Evolutionary conservation across 164 flowering plant genomes (phyloP).

Genomic region (Santalum album): DNA sequence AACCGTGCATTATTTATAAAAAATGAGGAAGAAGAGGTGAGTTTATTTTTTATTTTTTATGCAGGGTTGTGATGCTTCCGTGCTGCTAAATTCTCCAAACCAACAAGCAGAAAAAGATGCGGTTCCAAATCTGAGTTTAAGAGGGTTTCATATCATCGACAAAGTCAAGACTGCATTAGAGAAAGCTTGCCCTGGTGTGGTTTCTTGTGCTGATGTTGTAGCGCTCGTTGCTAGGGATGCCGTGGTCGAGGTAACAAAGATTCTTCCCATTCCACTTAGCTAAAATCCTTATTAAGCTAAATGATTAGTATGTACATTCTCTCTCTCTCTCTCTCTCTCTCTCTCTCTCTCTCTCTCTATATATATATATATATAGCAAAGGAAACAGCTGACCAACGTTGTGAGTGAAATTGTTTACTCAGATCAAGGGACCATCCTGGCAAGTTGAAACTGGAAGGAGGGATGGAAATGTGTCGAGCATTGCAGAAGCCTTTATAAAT

Average conservation of each 20-base stretch:
- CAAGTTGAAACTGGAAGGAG: constrained; percentile 53
- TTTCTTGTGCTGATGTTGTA: neutral
- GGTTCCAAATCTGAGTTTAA: neutral
- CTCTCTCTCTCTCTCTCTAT: no score
- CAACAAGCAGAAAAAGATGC: neutral
- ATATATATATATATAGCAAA: neutral
- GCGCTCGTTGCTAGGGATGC: constrained; percentile 8
- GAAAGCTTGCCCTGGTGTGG: constrained; percentile 8
- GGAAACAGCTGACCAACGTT: no score
- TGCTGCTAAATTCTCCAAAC: constrained; percentile 1
- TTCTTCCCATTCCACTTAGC: no score
- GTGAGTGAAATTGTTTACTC: neutral
- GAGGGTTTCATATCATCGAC: constrained; percentile 1
- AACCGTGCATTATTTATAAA: neutral
- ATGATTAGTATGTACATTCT: no score
- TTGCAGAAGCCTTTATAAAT: constrained; percentile 28
- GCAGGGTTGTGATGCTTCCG: constrained; percentile 4
- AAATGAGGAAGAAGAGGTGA: no score
- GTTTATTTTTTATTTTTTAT: neutral
- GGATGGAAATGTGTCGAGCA: constrained; percentile 48
- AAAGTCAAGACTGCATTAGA: neutral
- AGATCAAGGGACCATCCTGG: constrained; percentile 38
- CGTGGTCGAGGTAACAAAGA: neutral
- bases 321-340: no score
- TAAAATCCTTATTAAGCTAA: no score